Conservation (phyloP, 2,329 filamentous ascomycete genomes). For the Claviceps sp. region DNA sequence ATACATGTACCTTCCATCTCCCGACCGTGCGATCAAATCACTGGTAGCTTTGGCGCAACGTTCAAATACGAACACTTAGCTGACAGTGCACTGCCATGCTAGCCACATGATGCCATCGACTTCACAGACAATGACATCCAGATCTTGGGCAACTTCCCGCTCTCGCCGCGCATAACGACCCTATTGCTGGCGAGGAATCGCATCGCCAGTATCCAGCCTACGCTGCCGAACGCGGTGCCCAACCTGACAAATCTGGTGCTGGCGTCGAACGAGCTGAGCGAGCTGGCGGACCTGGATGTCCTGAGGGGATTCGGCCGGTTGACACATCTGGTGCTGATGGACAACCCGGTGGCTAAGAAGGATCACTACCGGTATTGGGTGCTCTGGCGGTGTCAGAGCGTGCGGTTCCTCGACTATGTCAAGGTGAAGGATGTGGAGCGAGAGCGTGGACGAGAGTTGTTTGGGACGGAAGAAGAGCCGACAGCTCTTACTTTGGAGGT, state of each 20-base stretch:
- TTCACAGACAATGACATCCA: slow-evolving; percentile 97
- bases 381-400: slow-evolving; percentile 69
- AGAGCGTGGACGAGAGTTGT: slow-evolving; percentile 61
- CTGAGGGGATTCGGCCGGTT: slow-evolving; percentile 54
- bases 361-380: slow-evolving; percentile 94
- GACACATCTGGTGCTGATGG: slow-evolving; percentile 67
- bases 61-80: no score
- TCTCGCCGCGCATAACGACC: slow-evolving; percentile 76
- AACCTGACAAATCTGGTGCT: slow-evolving; percentile 73
- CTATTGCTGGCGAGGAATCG: slow-evolving; percentile 85
- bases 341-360: slow-evolving; percentile 84
- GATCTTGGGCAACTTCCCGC: slow-evolving; percentile 79
- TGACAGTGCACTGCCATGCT: background rate
- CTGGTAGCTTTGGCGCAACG: no score
- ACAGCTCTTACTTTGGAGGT: slow-evolving; percentile 67
- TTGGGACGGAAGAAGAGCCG: slow-evolving; percentile 66
- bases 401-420: slow-evolving; percentile 84
- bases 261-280: slow-evolving; percentile 66
- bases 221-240: slow-evolving; percentile 62
- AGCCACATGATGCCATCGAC: slow-evolving; percentile 95
- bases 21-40: background rate
- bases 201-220: slow-evolving; percentile 65
- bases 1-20: background rate
- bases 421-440: slow-evolving; percentile 86
- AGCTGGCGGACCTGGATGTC: slow-evolving; percentile 81